phyloP scores from a whole-genome alignment of 192 early-diverging fungal genomes.

The Entophlyctis helioformis region DNA sequence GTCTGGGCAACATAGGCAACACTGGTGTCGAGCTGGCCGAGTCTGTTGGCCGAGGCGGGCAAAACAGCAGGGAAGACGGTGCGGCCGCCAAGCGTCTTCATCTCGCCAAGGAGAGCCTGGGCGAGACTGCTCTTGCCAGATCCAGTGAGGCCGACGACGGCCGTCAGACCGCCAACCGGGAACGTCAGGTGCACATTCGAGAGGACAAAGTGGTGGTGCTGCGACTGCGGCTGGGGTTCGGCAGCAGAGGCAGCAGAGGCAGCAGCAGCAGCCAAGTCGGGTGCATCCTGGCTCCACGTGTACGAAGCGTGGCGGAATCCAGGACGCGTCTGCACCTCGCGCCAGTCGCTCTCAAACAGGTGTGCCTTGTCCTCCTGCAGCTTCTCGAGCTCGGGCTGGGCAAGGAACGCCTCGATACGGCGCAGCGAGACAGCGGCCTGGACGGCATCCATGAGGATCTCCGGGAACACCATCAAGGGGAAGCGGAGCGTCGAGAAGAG shows the following conservation, averaged over 20 bases:
- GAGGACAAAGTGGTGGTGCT: not conserved
- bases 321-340: not conserved
- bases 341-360: not conserved
- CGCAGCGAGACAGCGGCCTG: slow-evolving; percentile 43
- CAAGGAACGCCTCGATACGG: slow-evolving; percentile 61
- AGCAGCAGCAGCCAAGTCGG: too few relatives aligned
- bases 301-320: not conserved
- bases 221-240: not conserved
- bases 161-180: slow-evolving; percentile 1
- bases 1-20: slow-evolving; percentile 78
- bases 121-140: slow-evolving; percentile 77
- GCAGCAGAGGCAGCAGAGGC: too few relatives aligned
- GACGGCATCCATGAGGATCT: slow-evolving; percentile 42
- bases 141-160: slow-evolving; percentile 78
- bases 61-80: slow-evolving; percentile 1
- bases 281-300: not conserved
- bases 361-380: slow-evolving; percentile 5
- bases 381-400: slow-evolving; percentile 53
- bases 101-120: slow-evolving; percentile 68
- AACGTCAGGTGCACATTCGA: too few relatives aligned
- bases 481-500: slow-evolving; percentile 52
- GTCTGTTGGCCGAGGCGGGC: too few relatives aligned
- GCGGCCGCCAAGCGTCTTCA: slow-evolving; percentile 30
- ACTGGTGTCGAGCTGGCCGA: not conserved
- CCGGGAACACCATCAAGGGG: slow-evolving; percentile 41